Evolutionary conservation across 2,329 filamentous ascomycete species (phyloP), one percentile per base, ranked within the genome.

Genomic region (Aspergillus brasiliensis): DNA sequence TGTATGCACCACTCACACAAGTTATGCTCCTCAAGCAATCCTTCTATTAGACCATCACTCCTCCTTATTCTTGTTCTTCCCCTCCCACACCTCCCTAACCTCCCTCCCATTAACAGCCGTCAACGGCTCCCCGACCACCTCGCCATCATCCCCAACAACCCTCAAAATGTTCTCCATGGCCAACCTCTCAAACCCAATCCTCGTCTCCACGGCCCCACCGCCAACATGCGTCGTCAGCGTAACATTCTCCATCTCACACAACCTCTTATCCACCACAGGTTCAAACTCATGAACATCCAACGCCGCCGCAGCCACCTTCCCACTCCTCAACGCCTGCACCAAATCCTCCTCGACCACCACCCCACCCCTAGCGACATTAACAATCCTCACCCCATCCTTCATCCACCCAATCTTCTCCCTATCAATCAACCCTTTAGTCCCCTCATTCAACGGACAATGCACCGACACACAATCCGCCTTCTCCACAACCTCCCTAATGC

Each of bases 201-300:
- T 77, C n/a, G 78, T 80, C 59, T 80, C 79, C 15, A 82, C 71
- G 38, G 77, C 78, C 15, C 80, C 77, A 2, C 81, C 81, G 1
- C 78, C 80, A 44, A 79, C 78, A 70, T 82, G 81, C 37, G 75
- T 76, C 38, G 80, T 72, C 21, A 82, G 64, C 59, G 79, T 77
- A 1, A 82, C 80, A 66, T 80, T 80, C 1, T 71, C 70, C 67
- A 78, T 77, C 34, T 60, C 46, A 6, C 76, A 74, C 58, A 83
- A 64, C 54, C 70, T 71, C 17, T 67, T 66, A 65, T 81, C 78
- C 8, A 86, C 80, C 53, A 78, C 66, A 0, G 84, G 84, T 65
- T 86, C 84, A 60, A 82, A 65, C 5, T 80, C 80, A 68, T 84
- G 82, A 8, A 86, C 84, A 65, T 86, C 84, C 5, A 86, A 65